These are phyloP conservation scores for Pythium sp. DNA, from an alignment of 352 stramenopile species.

Conservation along the genomic window DNA sequence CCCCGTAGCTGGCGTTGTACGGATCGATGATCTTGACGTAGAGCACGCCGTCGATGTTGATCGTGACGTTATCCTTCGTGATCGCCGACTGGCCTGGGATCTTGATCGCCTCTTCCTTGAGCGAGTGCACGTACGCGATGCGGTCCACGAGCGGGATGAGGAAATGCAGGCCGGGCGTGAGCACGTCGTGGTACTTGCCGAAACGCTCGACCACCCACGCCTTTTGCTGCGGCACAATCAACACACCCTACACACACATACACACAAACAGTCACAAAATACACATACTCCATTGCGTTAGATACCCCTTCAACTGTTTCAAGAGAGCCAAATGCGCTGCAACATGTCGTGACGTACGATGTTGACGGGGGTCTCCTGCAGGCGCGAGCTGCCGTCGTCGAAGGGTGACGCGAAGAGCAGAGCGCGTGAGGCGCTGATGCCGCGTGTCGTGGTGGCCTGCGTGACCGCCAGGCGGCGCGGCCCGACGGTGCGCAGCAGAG, in stretches of 20 bases:
- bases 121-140: conserved; percentile 90
- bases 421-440: conserved; percentile 26
- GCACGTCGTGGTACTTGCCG: conserved; percentile 87
- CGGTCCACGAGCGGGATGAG: conserved; percentile 88
- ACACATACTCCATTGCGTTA: not conserved
- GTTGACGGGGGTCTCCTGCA: conserved; percentile 52
- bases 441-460: conserved; percentile 4
- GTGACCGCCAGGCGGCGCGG: not conserved
- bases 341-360: conserved; percentile 30
- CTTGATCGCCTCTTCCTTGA: conserved; percentile 91
- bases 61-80: conserved; percentile 91
- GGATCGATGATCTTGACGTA: conserved; percentile 91
- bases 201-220: conserved; percentile 91
- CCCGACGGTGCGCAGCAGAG: not conserved
- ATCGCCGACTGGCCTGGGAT: conserved; percentile 89
- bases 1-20: conserved; percentile 87
- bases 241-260: conserved; percentile 46
- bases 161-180: conserved; percentile 87
- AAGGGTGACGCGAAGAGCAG: conserved; percentile 27
- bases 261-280: not conserved
- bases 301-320: not conserved
- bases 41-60: conserved; percentile 90
- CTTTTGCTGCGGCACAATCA: conserved; percentile 87
- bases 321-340: not conserved
- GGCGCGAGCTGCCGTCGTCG: conserved; percentile 41